Evolutionary conservation across 306 rosid species (phyloP).

Genomic region (Corylus americana): DNA sequence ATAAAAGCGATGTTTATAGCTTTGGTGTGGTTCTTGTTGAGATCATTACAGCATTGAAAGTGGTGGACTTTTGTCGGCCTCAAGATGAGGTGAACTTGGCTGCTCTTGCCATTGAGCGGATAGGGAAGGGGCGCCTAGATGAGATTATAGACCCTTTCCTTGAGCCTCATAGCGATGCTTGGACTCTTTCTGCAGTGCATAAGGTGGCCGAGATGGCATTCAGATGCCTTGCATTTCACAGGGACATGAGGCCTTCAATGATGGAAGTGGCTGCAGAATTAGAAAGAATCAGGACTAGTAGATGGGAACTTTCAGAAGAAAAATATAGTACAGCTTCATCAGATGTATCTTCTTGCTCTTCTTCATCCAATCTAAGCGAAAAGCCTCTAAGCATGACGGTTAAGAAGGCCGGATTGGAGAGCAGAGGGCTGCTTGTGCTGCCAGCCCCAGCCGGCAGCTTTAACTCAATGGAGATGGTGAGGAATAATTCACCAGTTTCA

Average conservation of each 20-base stretch:
- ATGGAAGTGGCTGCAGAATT: constrained; percentile 79
- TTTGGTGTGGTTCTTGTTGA: constrained; percentile 93
- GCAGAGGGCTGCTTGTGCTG: constrained; percentile 16
- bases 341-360: constrained; percentile 46
- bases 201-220: constrained; percentile 90
- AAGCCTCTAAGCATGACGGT: constrained; percentile 40
- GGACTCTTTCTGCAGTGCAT: constrained; percentile 53
- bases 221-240: constrained; percentile 82
- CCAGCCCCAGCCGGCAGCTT: constrained; percentile 28
- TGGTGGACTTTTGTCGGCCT: constrained; percentile 78
- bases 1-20: constrained; percentile 91
- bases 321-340: constrained; percentile 43
- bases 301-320: constrained; percentile 44
- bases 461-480: constrained; percentile 35
- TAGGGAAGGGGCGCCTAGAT: constrained; percentile 58
- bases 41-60: constrained; percentile 78
- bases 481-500: constrained; percentile 55
- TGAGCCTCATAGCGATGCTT: constrained; percentile 38
- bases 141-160: constrained; percentile 77
- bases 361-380: constrained; percentile 52
- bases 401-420: constrained; percentile 32
- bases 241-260: constrained; percentile 95
- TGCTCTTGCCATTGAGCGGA: constrained; percentile 60
- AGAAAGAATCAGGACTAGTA: constrained; percentile 52
- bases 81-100: constrained; percentile 81